Base-by-base conservation (phyloP, 768 basidiomycete genomes). In the Mycena indigotica region DNA sequence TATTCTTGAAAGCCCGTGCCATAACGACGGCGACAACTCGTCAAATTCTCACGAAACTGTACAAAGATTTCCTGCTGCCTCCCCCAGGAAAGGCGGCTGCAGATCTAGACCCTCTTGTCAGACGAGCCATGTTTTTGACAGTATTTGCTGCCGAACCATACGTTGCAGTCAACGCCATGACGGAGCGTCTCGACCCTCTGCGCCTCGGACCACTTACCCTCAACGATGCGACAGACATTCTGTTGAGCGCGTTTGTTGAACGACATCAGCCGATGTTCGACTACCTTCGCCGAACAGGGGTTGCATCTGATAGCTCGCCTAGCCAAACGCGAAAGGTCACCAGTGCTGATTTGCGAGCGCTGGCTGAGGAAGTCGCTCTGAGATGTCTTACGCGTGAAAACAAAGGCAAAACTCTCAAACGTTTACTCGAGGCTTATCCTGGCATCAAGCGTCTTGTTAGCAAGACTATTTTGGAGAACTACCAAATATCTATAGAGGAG, bases 51-150 rank as follows among this genome's bases (percentile, higher is more conserved):
- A 80, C 84, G 24, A 80, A 83, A 52, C 78, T 92, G 41, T 86
- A 81, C 68, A 69, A 73, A 45, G 89, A 91, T 66, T 91, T 88
- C 67, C 85, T 87, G 21, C 84, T 81, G 19, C 61, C 61, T 13
- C 50, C 62, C 13, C 51, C 53, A 19, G 24, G 29, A n/a, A 44
- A 54, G 40, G 21, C 28, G 21, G 29, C 53, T 26, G 28, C 25
- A 17, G 16, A 32, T 2, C 63, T 75, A 5, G 81, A 89, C 65
- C 77, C 79, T 21, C 75, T 75, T 46, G 86, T 85, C 60, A 86
- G 89, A 39, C 78, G 86, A 21, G 88, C 88, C 53, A 84, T 95
- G 72, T 78, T 93, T n/a, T 77, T 91, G 55, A 82, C 84, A 16
- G 75, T 87, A 19, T 89, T 87, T 70, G 74, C 85, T 29, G 56